These are phyloP conservation scores for Fusarium secorum DNA, from an alignment of 2,329 filamentous ascomycete species.

Conservation along the genomic window DNA sequence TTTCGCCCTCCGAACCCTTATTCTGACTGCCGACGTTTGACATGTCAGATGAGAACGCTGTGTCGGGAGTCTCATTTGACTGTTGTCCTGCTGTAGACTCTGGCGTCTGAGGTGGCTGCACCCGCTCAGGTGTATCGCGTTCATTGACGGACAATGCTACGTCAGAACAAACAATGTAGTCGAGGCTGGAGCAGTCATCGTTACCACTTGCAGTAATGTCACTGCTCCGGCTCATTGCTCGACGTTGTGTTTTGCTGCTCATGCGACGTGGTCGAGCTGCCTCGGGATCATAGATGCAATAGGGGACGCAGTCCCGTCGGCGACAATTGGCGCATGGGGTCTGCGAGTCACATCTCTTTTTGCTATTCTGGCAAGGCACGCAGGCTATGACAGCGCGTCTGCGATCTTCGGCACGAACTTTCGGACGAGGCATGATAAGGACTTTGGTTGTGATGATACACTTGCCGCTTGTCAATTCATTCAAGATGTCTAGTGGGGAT, in stretches of 20 bases:
- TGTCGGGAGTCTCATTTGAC: not conserved
- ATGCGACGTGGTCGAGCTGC: not conserved
- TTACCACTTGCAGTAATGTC: not conserved
- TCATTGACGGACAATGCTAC: accelerated
- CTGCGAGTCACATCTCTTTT: not conserved
- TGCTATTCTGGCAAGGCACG: not conserved
- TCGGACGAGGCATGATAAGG: not conserved
- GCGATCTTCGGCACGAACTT: not conserved
- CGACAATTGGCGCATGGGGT: not conserved
- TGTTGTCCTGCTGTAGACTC: not conserved
- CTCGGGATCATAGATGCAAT: not conserved
- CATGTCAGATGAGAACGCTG: not conserved
- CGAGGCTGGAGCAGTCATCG: not conserved
- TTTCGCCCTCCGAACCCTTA: not conserved
- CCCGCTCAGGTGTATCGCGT: accelerated
- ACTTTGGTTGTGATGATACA: not conserved
- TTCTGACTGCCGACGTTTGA: not conserved
- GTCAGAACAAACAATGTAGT: not conserved
- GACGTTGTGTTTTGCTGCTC: not conserved
- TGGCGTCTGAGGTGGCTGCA: not conserved
- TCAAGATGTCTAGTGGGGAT: not conserved
- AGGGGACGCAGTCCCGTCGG: not conserved
- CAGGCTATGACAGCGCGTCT: not conserved
- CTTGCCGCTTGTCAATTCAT: not conserved
- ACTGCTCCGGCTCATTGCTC: not conserved